Base-by-base conservation (phyloP, 345 rosid species). In the Acer campestre region DNA sequence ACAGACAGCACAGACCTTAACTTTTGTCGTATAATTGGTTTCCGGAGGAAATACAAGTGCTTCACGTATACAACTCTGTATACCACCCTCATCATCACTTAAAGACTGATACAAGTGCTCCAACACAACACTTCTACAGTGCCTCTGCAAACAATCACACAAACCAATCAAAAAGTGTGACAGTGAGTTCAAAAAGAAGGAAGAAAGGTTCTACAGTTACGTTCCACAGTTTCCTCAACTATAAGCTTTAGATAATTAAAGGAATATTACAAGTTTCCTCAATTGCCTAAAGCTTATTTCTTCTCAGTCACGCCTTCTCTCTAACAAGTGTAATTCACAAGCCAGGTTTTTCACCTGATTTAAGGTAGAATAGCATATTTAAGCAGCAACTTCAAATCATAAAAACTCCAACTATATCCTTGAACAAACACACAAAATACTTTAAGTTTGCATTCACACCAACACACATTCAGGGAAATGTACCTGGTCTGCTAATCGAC, bases 401-500 rank as follows among this genome's bases (percentile, higher is more conserved):
- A 38, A 27, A 14, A 75, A 53, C 44, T 62, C 23, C 55, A 27
- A 13, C 18, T 40, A 59, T 25, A 20, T 10, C 70, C 62, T 48
- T 51, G 55, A 74, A 63, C 27, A n/a, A 58, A 65, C 18, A 56
- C 61, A 67, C 18, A 27, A 70, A 66, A 62, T 38, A 63, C 1
- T 74, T 46, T 58, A 27, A 1, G 63, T 10, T 8, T 27, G 42
- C 55, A 56, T 10, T 6, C 58, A 61, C 17, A 53, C 46, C 66
- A 14, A 17, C 42, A 29, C 46, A 53, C 2, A 31, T 25, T 53
- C 51, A 44, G 1, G 9, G 51, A 38, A 12, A 61, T 44, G 55
- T 82, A 93, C 98, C 98, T 82, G 82, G 48, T 84, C 83, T 69
- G 83, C 78, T 9, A 70, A 70, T 69, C 82, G 84, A 62, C 78